Evolutionary conservation across 345 rosid species (phyloP), one percentile per base, ranked within the genome.

Genomic region (Linum usitatissimum): DNA sequence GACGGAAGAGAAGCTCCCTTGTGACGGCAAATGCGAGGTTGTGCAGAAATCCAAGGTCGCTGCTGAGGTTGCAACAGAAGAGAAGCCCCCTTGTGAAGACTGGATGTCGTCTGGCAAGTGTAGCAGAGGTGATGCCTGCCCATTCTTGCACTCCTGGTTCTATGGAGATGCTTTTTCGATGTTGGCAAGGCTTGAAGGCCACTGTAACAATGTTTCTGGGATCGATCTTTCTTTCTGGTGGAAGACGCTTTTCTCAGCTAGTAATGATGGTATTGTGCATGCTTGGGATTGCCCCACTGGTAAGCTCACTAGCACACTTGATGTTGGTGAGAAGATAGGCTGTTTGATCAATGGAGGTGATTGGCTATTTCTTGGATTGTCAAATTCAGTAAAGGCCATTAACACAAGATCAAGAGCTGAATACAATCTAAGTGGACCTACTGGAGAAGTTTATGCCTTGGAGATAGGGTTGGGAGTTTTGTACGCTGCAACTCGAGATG

Each of bases 311-410:
- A 53, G 67, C 1, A 65, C 62, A 19, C 63, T 67, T 42, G 72
- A 78, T 63, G 68, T 83, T 60, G 73, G 76, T 42, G 78, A 71
- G 3, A 78, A 73, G 71, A 77, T 81, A 64, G 84, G 85, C 9
- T 81, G 74, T 54, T 62, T 84, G 54, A 74, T 76, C 3, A 76
- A 73, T 30, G 85, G 78, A 68, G 88, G 85, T n/a, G 66, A 78
- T 8, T 84, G 95, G 95, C 73, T 83, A 10, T 84, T 87, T 61
- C 61, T 78, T 30, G 88, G 88, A 71, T 64, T 87, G 69, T 82
- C 73, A 17, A 75, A 81, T 63, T 66, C 62, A 5, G 67, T 87
- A n/a, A 83, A 84, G 86, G 83, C 80, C 21, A 73, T 78, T 73
- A 80, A 87, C 38, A 66, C 71, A 59, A 72, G 81, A 63, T 72